Evolutionary conservation across 306 rosid genomes (phyloP).

Genomic region (Canavalia gladiata): DNA sequence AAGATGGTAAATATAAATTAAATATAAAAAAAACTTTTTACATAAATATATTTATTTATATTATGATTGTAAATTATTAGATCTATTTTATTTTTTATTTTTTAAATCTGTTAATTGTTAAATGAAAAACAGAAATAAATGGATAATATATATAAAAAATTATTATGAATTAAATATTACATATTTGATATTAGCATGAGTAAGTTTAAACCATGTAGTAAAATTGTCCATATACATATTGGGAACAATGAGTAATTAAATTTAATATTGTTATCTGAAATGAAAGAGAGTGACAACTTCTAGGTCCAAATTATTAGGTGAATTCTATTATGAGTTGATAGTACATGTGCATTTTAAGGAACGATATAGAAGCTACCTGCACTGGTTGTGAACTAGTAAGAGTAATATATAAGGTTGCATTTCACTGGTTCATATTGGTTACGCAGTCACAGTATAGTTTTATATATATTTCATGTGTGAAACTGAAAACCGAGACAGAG

Average conservation of each 20-base stretch:
- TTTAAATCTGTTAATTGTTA: too few relatives aligned
- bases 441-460: not conserved
- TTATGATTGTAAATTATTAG: too few relatives aligned
- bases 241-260: constrained; percentile 23
- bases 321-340: not conserved
- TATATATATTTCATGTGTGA: too few relatives aligned
- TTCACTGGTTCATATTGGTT: not conserved
- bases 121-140: too few relatives aligned
- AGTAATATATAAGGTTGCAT: not conserved
- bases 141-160: too few relatives aligned
- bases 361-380: not conserved
- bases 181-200: not conserved
- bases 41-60: too few relatives aligned
- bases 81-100: too few relatives aligned
- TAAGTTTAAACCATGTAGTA: not conserved
- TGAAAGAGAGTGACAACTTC: not conserved
- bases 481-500: not conserved
- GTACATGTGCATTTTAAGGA: not conserved
- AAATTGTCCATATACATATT: constrained; percentile 19
- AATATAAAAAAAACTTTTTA: not conserved
- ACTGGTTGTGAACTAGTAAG: not conserved
- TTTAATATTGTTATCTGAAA: constrained; percentile 22
- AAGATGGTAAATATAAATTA: not conserved
- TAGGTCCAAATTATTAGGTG: constrained; percentile 29
- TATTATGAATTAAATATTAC: too few relatives aligned